Evolutionary conservation across 495 filamentous ascomycete species (phyloP).

Genomic region (Gamarada debralockiae): DNA sequence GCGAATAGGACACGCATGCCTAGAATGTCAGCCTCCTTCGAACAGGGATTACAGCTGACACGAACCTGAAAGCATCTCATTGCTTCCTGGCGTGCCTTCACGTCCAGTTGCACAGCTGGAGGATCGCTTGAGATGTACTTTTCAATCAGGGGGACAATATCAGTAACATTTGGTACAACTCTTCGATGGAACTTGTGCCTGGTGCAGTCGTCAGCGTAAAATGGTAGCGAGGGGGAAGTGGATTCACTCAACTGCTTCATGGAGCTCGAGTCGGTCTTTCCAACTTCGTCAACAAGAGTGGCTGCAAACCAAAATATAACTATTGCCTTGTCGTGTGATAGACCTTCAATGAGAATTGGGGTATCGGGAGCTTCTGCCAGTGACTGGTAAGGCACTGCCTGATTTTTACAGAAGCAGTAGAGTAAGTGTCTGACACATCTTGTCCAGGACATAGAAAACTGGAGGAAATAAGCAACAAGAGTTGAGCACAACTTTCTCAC

Average conservation of each 20-base stretch:
- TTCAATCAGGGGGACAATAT: constrained; percentile 45
- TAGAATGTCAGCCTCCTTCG: constrained; percentile 18
- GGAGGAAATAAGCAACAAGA: constrained; percentile 74
- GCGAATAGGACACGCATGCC: constrained; percentile 68
- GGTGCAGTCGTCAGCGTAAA: constrained; percentile 5
- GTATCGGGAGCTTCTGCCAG: constrained; percentile 47
- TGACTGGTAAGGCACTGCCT: constrained; percentile 41
- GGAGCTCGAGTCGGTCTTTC: constrained; percentile 57
- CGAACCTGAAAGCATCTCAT: constrained; percentile 59
- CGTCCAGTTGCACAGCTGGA: neutral
- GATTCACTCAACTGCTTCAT: constrained; percentile 45
- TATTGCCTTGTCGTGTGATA: constrained; percentile 52
- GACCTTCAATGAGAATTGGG: constrained; percentile 45
- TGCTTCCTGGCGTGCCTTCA: constrained; percentile 40
- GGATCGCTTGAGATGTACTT: constrained; percentile 18
- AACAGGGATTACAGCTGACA: constrained; percentile 1
- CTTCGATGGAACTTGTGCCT: constrained; percentile 47
- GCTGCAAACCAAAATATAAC: constrained; percentile 69
- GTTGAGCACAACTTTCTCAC: constrained; percentile 80
- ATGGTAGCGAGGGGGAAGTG: neutral
- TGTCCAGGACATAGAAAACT: constrained; percentile 64
- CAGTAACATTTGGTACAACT: constrained; percentile 45
- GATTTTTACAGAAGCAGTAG: constrained; percentile 53
- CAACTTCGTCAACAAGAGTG: constrained; percentile 71
- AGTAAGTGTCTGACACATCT: constrained; percentile 66